Evolutionary conservation across 148 eudicot species (phyloP), one percentile per base, ranked within the genome.

Genomic region (Vaccinium macrocarpon): DNA sequence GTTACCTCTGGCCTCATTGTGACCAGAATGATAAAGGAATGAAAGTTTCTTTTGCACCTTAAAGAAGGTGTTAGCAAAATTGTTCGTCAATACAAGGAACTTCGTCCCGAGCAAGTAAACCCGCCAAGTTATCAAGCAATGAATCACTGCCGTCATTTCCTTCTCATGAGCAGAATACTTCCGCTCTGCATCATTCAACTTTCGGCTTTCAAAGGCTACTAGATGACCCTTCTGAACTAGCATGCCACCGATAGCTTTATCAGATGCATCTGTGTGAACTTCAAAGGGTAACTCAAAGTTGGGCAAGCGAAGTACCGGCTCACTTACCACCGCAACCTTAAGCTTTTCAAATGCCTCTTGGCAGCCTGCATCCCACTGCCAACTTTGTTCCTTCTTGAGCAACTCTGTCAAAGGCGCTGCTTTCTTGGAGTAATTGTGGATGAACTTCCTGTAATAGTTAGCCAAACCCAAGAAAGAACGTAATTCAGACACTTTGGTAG

Each of bases 11-110:
- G n/a, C n/a, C n/a, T n/a, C n/a, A n/a, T n/a, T n/a, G n/a, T n/a
- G n/a, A n/a, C n/a, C n/a, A n/a, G n/a, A n/a, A n/a, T n/a, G n/a
- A n/a, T n/a, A n/a, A n/a, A n/a, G n/a, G n/a, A n/a, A n/a, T 11
- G 82, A 56, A 5, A 84, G 19, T 25, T 84, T 84, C 50, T 84
- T 66, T 7, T 84, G 76, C 5, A 62, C 52, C 4, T 53, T 32
- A 12, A 84, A 64, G 49, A 77, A 79, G 8, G 57, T 79, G 29
- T 78, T 78, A 1, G 64, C 82, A 57, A 84, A 68, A 66, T 68
- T 84, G 76, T 84, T 51, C 0, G 49, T 79, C 25, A 35, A 7
- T 1, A 84, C 53, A 10, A 48, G n/a, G n/a, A 84, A 79, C 35
- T 25, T 29, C 10, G 66, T 79, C 4, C 77, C 77, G 13, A 78